Evolutionary conservation across 805 yeast species (phyloP).

Genomic region (Tetrapisispora pingtungensis): DNA sequence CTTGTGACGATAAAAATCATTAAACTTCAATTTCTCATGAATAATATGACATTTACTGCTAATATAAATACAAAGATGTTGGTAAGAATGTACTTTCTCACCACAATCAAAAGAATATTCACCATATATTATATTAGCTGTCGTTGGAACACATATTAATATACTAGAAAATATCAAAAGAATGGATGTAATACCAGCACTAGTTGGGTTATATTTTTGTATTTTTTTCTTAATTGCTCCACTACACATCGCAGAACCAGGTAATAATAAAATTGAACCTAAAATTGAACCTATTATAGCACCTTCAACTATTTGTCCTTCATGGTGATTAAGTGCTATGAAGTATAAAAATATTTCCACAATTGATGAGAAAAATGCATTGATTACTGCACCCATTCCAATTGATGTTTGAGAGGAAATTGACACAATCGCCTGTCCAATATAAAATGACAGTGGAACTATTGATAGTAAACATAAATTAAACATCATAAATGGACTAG

Average conservation of each 20-base stretch:
- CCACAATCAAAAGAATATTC: conserved; percentile 1
- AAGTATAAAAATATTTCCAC: conserved; percentile 89
- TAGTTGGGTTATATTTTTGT: conserved; percentile 87
- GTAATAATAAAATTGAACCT: conserved; percentile 83
- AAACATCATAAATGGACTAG: conserved; percentile 59
- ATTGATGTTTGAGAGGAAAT: conserved; percentile 95
- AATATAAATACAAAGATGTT: conserved; percentile 4
- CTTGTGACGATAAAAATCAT: conserved; percentile 52
- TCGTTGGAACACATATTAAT: conserved; percentile 86
- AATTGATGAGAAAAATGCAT: conserved; percentile 92
- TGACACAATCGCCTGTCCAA: conserved; percentile 97
- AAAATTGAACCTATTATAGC: conserved; percentile 87
- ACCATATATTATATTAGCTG: conserved; percentile 83
- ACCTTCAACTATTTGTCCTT: conserved; percentile 89
- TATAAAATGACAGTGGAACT: conserved; percentile 89
- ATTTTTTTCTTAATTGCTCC: conserved; percentile 90
- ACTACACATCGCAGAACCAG: conserved; percentile 95
- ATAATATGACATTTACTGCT: conserved; percentile 44
- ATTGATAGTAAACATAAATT: conserved; percentile 70
- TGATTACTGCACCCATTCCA: conserved; percentile 97
- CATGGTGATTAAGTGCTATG: conserved; percentile 76
- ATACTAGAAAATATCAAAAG: conserved; percentile 85
- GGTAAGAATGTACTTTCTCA: no score
- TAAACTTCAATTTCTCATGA: conserved; percentile 57
- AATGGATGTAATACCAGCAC: conserved; percentile 95